Base-by-base conservation (phyloP, 2,329 filamentous ascomycete genomes). In the Fusarium sp. region DNA sequence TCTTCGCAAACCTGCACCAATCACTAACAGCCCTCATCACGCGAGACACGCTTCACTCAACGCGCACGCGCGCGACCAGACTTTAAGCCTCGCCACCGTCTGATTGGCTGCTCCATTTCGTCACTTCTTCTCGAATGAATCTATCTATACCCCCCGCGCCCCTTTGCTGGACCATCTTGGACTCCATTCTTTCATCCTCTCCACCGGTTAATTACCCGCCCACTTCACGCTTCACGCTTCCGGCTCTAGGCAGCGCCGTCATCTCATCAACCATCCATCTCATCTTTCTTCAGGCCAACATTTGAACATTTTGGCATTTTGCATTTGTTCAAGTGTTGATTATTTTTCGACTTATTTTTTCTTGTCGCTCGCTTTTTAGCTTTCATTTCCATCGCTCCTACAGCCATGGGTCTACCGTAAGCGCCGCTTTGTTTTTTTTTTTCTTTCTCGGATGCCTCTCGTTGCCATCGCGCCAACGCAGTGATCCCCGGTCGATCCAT, bases 321-420 rank as follows among this genome's bases (percentile, higher is more conserved):
- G 60, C 58, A 34, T 59, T 59, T 29, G 34, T 42, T 35, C 31
- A 22, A n/a, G 47, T 34, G 58, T 22, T 42, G 61, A n/a, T 66
- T 29, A 37, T 27, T 58, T 24, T 68, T 59, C 38, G 20, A 2
- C 34, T 71, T 61, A 14, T 47, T 47, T 40, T 24, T 45, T 62
- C 61, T 64, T 22, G 62, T 71, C 69, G 62, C 58, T 73, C 71
- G 64, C 70, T 72, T 70, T 70, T 50, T 66, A 31, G 18, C 47
- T 10, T 52, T 52, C 20, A n/a, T 52, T 31, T 5, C 27, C 18
- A 27, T 40, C 57, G 37, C 56, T 62, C 16, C 38, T 61, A 35
- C 67, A 76, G 77, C 52, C 60, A 87, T 87, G 85, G 85, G 85
- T 78, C 85, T 86, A 60, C 85, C 85, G 85, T 87, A 84, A 85